Evolutionary conservation across 148 eudicot species (phyloP).

Genomic region (Rhododendron mucronatum): DNA sequence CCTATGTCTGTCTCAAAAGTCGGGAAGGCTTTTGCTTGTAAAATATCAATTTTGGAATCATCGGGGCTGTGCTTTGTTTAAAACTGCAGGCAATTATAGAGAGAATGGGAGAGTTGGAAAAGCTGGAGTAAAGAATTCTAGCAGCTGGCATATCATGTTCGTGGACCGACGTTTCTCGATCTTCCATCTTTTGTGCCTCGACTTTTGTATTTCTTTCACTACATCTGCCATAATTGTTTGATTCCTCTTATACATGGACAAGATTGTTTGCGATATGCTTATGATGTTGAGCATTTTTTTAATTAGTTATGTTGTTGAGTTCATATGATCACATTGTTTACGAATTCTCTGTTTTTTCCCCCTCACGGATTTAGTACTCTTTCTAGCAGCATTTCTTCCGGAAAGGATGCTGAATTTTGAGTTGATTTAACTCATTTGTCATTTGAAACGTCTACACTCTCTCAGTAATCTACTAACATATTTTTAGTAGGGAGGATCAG

Average conservation of each 20-base stretch:
- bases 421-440: not conserved
- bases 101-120: conserved; percentile 29
- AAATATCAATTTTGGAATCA: not conserved
- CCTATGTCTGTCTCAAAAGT: not conserved
- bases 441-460: not conserved
- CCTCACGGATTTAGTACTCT: not conserved
- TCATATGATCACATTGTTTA: not conserved
- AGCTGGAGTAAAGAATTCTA: conserved; percentile 15
- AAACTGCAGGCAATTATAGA: conserved; percentile 22
- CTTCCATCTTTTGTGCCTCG: not conserved
- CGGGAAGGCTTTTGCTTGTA: not conserved
- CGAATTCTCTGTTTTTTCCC: not conserved
- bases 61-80: not conserved
- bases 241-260: not conserved
- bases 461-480: not conserved
- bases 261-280: not conserved
- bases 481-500: not conserved
- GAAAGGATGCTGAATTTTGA: not conserved
- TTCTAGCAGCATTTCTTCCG: not conserved
- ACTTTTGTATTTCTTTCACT: not conserved
- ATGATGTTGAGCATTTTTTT: not conserved
- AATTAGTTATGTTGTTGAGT: not conserved
- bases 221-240: not conserved
- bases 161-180: not conserved
- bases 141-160: not conserved